Conservation (phyloP, 768 basidiomycete genomes). For the Mycena vulgaris region DNA sequence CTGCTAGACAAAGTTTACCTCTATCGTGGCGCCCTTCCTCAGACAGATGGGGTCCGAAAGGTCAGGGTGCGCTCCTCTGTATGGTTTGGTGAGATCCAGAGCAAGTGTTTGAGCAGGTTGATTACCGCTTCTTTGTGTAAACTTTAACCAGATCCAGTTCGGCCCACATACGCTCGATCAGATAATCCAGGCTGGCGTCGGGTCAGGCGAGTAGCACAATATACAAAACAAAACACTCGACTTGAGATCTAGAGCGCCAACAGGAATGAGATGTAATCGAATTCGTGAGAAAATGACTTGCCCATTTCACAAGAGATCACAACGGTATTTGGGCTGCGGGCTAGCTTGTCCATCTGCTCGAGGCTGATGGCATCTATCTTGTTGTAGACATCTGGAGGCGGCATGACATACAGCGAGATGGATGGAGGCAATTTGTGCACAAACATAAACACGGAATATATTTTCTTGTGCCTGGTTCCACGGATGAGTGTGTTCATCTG, state of each 20-base stretch:
- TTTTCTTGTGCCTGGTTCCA: constrained; percentile 85
- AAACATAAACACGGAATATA: constrained; percentile 94
- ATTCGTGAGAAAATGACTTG: neutral
- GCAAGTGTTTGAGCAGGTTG: neutral
- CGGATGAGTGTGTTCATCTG: neutral
- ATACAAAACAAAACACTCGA: constrained; percentile 49
- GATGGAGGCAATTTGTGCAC: constrained; percentile 42
- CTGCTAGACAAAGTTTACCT: constrained; percentile 61
- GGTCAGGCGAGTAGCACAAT: constrained; percentile 9
- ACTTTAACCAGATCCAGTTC: constrained; percentile 89
- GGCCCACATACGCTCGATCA: constrained; percentile 86
- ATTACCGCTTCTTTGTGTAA: constrained; percentile 93
- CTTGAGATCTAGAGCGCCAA: constrained; percentile 74
- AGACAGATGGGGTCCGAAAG: constrained; percentile 92
- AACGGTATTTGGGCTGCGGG: constrained; percentile 86
- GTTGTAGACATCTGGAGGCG: constrained; percentile 89
- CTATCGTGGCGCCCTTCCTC: constrained; percentile 93
- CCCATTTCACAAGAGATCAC: constrained; percentile 96
- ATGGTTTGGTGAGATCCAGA: neutral
- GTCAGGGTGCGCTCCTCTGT: constrained; percentile 88
- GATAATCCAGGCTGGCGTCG: constrained; percentile 71
- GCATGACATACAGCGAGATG: neutral
- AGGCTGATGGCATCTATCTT: constrained; percentile 93
- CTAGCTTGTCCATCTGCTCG: constrained; percentile 87
- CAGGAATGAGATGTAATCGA: neutral